A percentile compares a stretch with the other conserved stretches of the same genome.
These are phyloP conservation scores for Rhynchosporium secalis DNA, from an alignment of 2,329 filamentous ascomycete genomes.

Conservation along the genomic window DNA sequence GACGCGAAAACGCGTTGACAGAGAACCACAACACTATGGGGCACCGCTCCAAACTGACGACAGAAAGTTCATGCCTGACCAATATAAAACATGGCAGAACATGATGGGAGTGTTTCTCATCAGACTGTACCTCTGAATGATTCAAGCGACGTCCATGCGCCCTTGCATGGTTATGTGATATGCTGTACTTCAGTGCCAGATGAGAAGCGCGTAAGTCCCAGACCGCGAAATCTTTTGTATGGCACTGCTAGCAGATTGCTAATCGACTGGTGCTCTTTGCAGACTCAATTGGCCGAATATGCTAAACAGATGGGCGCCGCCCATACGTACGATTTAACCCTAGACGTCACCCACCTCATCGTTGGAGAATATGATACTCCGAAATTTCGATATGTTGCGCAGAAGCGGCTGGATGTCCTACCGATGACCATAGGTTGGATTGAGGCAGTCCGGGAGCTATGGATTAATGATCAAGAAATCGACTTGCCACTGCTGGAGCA, in stretches of 20 bases:
- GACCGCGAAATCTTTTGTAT: not conserved
- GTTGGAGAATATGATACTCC: conserved; percentile 86
- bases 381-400: conserved; percentile 95
- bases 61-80: not conserved
- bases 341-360: conserved; percentile 90
- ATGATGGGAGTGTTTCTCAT: conserved; percentile 14
- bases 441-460: conserved; percentile 73
- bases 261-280: conserved; percentile 4
- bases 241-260: conserved; percentile 1
- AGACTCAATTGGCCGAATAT: conserved; percentile 59
- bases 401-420: conserved; percentile 80
- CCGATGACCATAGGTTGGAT: conserved; percentile 84
- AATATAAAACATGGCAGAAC: conserved; percentile 20
- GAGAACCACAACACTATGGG: not conserved
- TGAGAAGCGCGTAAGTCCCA: conserved; percentile 67
- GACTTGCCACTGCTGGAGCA: conserved; percentile 70
- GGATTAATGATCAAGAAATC: conserved; percentile 77
- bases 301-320: conserved; percentile 80
- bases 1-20: conserved; percentile 6
- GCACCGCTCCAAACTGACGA: not conserved
- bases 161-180: conserved; percentile 71
- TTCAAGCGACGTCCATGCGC: conserved; percentile 28
- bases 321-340: conserved; percentile 91
- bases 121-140: conserved; percentile 27
- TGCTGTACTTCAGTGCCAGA: conserved; percentile 86